Base-by-base conservation (phyloP, 257 asterid species). In the Nicotiana benthamiana region DNA sequence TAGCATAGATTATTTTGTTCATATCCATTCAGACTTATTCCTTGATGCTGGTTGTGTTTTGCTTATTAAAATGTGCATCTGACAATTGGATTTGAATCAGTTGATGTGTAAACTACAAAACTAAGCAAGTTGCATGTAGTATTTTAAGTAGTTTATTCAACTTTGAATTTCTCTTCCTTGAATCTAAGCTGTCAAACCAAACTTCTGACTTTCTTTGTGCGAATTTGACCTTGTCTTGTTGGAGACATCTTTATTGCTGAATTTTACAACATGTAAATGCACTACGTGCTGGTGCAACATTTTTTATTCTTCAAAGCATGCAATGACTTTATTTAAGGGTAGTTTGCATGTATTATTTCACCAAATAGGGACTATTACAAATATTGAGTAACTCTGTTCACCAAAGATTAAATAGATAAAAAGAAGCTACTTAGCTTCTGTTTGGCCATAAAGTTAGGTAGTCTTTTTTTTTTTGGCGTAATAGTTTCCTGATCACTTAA, bases 231-330 rank as follows among this genome's bases (percentile, higher is more conserved):
- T n/a, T 67, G 54, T 67, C 54, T 36, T n/a, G 18, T 10, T 28
- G 46, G 46, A 64, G 72, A 34, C 46, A 62, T 26, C 46, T 64
- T 20, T 64, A 27, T 28, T 15, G 13, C 46, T 64, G 46, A 64
- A 51, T 75, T 46, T 52, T 15, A 6, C 52, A 75, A 48, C 20
- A 16, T 15, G 28, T 9, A 32, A 27, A 16, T 36, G 2, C 18
- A 40, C 53, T 16, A 12, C 18, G 54, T 70, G 53, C 36, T 12
- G n/a, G 20, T 40, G 87, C 78, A 86, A 85, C 86, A 87, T 40
- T 57, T 30, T 83, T 32, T 92, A 18, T n/a, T 67, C 54, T 67
- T 34, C 4, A 5, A 13, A 36, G 10, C 30, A 36, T 36, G 5
- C 18, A n/a, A n/a, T 0, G 5, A 30, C 76, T 36, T 34, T 9